Percentiles rank a stretch among this genome's conserved stretches.
Conservation (phyloP, 1,284 basidiomycete genomes). For the Erythrobasidium hasegawianum region DNA sequence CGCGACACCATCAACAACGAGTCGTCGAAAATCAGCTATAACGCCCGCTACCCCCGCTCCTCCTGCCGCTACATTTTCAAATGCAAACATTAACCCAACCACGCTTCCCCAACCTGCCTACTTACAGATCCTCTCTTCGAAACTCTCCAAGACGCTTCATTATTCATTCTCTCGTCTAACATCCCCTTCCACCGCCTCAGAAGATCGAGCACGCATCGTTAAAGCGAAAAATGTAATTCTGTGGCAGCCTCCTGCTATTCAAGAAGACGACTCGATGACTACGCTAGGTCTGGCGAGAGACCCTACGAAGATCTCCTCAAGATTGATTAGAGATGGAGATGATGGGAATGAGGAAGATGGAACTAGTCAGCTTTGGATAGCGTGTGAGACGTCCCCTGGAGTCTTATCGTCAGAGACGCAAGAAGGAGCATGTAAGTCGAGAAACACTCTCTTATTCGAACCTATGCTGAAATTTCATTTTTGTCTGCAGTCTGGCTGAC, state of each 20-base stretch:
- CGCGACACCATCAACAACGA: neutral
- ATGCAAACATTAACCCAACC: neutral
- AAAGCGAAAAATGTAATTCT: slow-evolving; percentile 1
- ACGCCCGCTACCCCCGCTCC: neutral
- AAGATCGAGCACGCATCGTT: neutral
- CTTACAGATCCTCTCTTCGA: slow-evolving; percentile 1
- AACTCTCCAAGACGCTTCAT: slow-evolving; percentile 1
- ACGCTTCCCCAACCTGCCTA: slow-evolving; percentile 12
- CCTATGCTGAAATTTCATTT: too few relatives aligned
- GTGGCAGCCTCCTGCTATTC: slow-evolving; percentile 12
- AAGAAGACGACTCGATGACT: slow-evolving; percentile 31
- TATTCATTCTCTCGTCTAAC: slow-evolving; percentile 9
- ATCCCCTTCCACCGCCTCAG: neutral
- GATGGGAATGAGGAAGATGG: neutral
- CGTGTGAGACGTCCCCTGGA: slow-evolving; percentile 22
- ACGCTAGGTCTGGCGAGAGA: slow-evolving; percentile 29
- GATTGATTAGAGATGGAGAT: slow-evolving; percentile 2
- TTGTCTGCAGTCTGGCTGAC: slow-evolving; percentile 20
- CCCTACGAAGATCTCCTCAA: slow-evolving; percentile 29
- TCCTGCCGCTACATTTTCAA: neutral
- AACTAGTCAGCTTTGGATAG: slow-evolving; percentile 9
- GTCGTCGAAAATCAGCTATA: neutral
- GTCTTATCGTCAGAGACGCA: slow-evolving; percentile 6
- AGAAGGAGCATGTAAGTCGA: slow-evolving; percentile 9
- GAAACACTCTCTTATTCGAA: too few relatives aligned